Evolutionary conservation across 495 filamentous ascomycete species (phyloP).

Genomic region (Hypomontagnella monticulosa): DNA sequence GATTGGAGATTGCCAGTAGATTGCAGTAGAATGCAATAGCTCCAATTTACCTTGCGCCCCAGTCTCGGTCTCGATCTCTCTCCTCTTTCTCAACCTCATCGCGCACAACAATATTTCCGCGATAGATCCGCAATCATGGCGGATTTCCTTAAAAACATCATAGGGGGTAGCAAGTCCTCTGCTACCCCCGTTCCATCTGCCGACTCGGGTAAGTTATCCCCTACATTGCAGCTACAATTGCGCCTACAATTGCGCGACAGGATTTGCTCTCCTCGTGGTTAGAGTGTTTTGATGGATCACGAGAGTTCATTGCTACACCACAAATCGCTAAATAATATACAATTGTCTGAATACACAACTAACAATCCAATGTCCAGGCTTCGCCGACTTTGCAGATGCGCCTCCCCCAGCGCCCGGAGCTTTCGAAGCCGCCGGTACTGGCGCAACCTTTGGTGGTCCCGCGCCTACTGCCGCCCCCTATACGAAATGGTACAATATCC

Average conservation of each 20-base stretch:
- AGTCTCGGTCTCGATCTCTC: constrained; percentile 14
- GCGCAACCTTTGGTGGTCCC: constrained; percentile 52
- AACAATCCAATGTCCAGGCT: constrained; percentile 61
- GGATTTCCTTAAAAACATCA: constrained; percentile 72
- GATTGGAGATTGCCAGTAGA: constrained; percentile 19
- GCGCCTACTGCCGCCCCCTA: constrained; percentile 67
- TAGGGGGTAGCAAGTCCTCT: constrained; percentile 69
- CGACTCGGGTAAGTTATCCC: constrained; percentile 67
- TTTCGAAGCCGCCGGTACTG: constrained; percentile 41
- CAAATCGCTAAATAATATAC: neutral
- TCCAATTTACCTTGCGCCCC: constrained; percentile 6
- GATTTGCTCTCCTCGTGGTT: neutral
- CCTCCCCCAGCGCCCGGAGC: constrained; percentile 67
- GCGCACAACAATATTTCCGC: constrained; percentile 22
- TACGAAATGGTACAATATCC: constrained; percentile 96
- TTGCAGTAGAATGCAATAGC: constrained; percentile 1
- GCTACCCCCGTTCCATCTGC: constrained; percentile 56
- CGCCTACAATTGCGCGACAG: constrained; percentile 11
- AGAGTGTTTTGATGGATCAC: neutral
- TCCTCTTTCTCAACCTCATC: constrained; percentile 28
- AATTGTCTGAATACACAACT: constrained; percentile 2
- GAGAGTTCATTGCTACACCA: neutral
- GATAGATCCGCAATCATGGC: constrained; percentile 62
- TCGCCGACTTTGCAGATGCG: constrained; percentile 79
- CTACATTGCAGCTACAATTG: neutral